These are phyloP conservation scores for Paecilomyces niveus DNA, from an alignment of 2,329 filamentous ascomycete genomes.

Conservation along the genomic window DNA sequence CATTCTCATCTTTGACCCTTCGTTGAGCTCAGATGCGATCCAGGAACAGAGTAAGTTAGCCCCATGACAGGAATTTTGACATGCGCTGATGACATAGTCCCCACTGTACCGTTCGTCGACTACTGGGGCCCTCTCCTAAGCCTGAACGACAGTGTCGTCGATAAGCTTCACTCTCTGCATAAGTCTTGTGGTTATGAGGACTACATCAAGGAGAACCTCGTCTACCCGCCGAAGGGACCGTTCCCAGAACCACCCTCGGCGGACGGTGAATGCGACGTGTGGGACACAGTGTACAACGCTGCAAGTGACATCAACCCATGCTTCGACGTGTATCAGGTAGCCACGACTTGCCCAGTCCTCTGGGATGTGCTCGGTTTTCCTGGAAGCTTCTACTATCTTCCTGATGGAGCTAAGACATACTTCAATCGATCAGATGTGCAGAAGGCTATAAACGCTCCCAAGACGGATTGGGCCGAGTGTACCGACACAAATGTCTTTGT, in stretches of 20 bases:
- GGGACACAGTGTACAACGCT: conserved; percentile 48
- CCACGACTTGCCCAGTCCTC: conserved; percentile 61
- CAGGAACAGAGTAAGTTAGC: conserved; percentile 1
- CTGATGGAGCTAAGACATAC: conserved; percentile 56
- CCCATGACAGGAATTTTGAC: not conserved
- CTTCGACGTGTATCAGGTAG: conserved; percentile 70
- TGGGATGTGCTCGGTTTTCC: conserved; percentile 66
- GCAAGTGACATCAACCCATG: conserved; percentile 61
- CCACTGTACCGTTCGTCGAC: conserved; percentile 37
- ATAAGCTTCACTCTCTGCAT: conserved; percentile 32
- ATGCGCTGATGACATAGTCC: conserved; percentile 24
- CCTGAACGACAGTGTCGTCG: conserved; percentile 38
- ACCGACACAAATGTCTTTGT: conserved; percentile 39
- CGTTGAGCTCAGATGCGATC: not conserved
- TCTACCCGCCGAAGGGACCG: conserved; percentile 36
- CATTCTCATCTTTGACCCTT: conserved; percentile 14
- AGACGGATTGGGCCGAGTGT: conserved; percentile 25
- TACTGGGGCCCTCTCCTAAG: conserved; percentile 37
- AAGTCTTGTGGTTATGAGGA: conserved; percentile 40
- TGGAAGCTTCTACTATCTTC: conserved; percentile 46
- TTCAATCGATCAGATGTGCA: conserved; percentile 67
- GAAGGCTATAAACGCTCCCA: conserved; percentile 55
- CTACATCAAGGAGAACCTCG: conserved; percentile 46
- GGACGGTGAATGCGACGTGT: conserved; percentile 50
- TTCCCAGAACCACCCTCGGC: conserved; percentile 18